Percentiles rank a stretch among this genome's conserved stretches.
These are phyloP conservation scores for Emericellopsis terricola DNA, from an alignment of 495 filamentous ascomycete species.

Conservation along the genomic window DNA sequence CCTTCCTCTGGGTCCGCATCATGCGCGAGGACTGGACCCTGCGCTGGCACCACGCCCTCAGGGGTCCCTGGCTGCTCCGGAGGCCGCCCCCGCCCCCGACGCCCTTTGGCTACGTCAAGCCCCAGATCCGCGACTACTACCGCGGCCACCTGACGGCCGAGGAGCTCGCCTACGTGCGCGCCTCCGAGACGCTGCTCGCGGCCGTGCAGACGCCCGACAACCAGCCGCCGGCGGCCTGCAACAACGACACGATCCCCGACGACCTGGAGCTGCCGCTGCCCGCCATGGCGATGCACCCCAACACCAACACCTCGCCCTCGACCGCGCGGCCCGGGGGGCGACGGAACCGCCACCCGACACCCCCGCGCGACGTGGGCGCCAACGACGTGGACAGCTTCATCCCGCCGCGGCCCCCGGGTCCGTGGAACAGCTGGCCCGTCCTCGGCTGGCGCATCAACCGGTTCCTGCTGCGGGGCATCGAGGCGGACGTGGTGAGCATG, in stretches of 20 bases:
- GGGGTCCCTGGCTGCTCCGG: constrained; percentile 1
- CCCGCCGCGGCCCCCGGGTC: constrained; percentile 1
- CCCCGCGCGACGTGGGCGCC: background rate
- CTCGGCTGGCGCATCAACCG: constrained; percentile 1
- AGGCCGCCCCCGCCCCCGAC: constrained; percentile 1
- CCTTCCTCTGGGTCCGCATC: constrained; percentile 15
- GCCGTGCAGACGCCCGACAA: constrained; percentile 1
- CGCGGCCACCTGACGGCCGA: constrained; percentile 2
- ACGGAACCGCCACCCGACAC: too few species aligned
- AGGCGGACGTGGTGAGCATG: constrained; percentile 2
- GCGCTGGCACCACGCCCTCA: background rate
- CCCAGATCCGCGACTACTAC: constrained; percentile 3
- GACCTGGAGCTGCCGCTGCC: background rate
- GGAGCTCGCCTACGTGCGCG: constrained; percentile 2
- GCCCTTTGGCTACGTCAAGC: background rate
- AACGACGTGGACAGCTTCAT: background rate
- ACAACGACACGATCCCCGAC: too few species aligned
- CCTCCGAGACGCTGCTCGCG: constrained; percentile 1
- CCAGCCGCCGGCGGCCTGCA: background rate
- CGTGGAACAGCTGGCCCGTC: background rate
- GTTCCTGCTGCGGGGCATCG: constrained; percentile 2
- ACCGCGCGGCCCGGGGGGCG: too few species aligned
- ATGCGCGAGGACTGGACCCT: constrained; percentile 3
- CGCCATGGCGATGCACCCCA: background rate
- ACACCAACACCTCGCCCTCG: too few species aligned